A percentile compares a stretch with the other conserved stretches of the same genome.
These are phyloP conservation scores for Musa itinerans DNA, from an alignment of 176 grass and related monocot species.

Conservation along the genomic window DNA sequence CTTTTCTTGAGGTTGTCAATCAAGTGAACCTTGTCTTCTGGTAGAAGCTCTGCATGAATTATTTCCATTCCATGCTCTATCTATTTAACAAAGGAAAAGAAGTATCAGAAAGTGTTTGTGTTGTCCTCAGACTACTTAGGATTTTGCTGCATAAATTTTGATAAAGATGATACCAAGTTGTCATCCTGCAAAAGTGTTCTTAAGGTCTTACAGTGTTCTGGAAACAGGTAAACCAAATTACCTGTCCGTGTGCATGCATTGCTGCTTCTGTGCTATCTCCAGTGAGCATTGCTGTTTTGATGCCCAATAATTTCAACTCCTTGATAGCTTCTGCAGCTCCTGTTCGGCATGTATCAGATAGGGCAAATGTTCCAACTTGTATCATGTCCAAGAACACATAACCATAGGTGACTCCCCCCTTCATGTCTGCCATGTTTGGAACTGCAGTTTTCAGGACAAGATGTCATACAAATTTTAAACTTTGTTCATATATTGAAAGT, in stretches of 20 bases:
- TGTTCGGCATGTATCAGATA: constrained; percentile 2
- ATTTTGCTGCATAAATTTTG: neutral
- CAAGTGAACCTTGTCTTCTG: neutral
- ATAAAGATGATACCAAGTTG: too few relatives aligned
- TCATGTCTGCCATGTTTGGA: neutral
- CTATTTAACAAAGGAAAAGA: neutral
- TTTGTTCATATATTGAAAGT: neutral
- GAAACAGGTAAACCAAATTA: neutral
- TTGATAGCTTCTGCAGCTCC: constrained; percentile 1
- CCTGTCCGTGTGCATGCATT: neutral
- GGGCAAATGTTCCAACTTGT: neutral
- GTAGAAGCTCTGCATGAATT: neutral
- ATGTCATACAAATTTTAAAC: neutral
- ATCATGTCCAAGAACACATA: neutral
- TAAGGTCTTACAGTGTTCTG: too few relatives aligned
- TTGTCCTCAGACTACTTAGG: neutral
- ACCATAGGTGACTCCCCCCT: neutral
- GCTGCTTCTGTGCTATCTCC: constrained; percentile 6
- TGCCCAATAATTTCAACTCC: constrained; percentile 5
- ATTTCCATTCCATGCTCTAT: neutral
- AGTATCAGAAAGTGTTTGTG: neutral
- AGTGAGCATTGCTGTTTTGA: constrained; percentile 4
- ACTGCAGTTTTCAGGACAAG: neutral
- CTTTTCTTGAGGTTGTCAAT: neutral
- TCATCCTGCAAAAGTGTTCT: too few relatives aligned